These are phyloP conservation scores for Plasmodium billcollinsi DNA, from an alignment of 169 alveolate species.

Conservation along the genomic window DNA sequence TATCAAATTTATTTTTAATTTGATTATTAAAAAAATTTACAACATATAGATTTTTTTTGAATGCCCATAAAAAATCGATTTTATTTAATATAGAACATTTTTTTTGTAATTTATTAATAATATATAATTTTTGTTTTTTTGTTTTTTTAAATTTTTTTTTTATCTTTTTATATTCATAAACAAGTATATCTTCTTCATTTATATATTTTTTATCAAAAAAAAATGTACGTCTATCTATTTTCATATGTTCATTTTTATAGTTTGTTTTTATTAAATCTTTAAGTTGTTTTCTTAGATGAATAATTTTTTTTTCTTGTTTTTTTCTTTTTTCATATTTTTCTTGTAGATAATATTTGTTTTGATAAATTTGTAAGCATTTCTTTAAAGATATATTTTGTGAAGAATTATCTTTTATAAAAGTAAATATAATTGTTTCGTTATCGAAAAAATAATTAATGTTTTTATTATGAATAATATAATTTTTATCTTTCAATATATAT, in stretches of 20 bases:
- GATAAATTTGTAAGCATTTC: constrained; percentile 3
- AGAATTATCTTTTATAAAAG: constrained; percentile 41
- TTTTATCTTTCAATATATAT: no score
- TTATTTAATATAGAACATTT: constrained; percentile 30
- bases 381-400: constrained; percentile 1
- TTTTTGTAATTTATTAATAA: constrained; percentile 28
- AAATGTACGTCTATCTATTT: constrained; percentile 22
- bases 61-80: constrained; percentile 23
- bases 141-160: constrained; percentile 38
- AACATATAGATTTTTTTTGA: constrained; percentile 12
- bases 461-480: no score
- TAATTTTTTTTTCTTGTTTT: constrained; percentile 14
- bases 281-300: constrained; percentile 12
- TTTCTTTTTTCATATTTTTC: constrained; percentile 5
- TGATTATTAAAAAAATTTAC: constrained; percentile 15
- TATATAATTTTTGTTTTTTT: constrained; percentile 21
- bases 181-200: constrained; percentile 54
- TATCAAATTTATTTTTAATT: background rate
- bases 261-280: constrained; percentile 31
- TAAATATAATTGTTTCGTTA: constrained; percentile 47
- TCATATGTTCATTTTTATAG: constrained; percentile 5
- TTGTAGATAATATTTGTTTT: constrained; percentile 7
- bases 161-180: constrained; percentile 43
- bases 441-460: constrained; percentile 39
- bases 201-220: constrained; percentile 58